Evolutionary conservation across 345 rosid genomes (phyloP), one percentile per base, ranked within the genome.

Genomic region (Anastatica hierochuntica): DNA sequence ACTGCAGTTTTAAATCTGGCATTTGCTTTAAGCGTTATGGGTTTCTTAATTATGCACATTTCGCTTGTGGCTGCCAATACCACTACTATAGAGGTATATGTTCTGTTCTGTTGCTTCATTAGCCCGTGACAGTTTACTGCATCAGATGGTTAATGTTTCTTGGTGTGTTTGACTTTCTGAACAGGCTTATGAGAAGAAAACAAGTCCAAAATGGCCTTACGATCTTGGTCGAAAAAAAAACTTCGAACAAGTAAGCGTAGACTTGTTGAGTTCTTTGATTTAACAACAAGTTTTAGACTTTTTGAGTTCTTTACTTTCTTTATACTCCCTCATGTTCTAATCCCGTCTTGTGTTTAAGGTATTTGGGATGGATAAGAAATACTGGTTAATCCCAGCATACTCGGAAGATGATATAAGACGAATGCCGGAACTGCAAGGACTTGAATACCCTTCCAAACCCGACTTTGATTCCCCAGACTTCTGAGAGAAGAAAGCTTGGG

Each of bases 111-210:
- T 29, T 6, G 33, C 2, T 29, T n/a, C n/a, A n/a, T n/a, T 35
- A 37, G 36, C 20, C 14, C 20, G 35, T 10, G 9, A 20, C 15
- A 34, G 44, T 52, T 53, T 53, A 35, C 20, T 63, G 36, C 36
- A 54, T 54, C 8, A 1, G 24, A 54, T 38, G 27, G 27, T 48
- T 46, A 51, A 58, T 19, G 10, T 37, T 12, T 37, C 8, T 27
- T 20, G 53, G 34, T 35, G 29, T 34, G 11, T 10, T n/a, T 26
- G 49, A 20, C 53, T 31, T 41, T 59, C 4, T 45, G 57, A 39
- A 53, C 68, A 92, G 98, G 98, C 98, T 17, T 92, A 88, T 73
- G 98, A 92, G 77, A 92, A 92, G 84, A 92, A 83, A 68, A 79
- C 77, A 57, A 73, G 83, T 48, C 80, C 82, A 43, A 88, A 80